Conservation (phyloP, 169 alveolate species). For the Perkinsus marinus region DNA sequence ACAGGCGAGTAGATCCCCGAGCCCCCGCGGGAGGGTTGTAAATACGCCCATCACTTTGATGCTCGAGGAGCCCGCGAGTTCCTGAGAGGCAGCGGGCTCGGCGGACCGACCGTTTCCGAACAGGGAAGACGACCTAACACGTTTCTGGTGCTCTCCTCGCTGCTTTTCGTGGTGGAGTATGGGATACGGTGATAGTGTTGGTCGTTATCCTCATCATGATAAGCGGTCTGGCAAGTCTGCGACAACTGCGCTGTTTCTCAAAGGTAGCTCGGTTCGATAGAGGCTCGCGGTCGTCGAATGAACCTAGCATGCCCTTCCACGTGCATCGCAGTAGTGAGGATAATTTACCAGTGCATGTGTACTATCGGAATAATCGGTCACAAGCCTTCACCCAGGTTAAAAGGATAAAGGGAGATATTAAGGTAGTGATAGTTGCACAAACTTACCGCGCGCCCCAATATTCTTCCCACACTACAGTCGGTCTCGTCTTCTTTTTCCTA, state of each 20-base stretch:
- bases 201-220: neutral
- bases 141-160: no score
- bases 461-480: no score
- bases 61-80: neutral
- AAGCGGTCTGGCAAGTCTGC: neutral
- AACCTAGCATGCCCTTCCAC: no score
- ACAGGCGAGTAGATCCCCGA: neutral
- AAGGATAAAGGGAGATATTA: neutral
- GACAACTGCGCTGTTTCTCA: neutral
- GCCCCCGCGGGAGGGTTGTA: neutral
- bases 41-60: neutral
- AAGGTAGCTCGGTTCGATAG: neutral
- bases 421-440: neutral
- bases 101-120: neutral
- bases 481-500: no score
- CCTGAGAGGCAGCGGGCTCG: neutral
- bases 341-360: neutral
- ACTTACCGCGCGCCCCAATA: neutral
- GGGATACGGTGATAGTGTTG: no score
- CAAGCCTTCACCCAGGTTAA: neutral
- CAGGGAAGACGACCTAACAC: no score
- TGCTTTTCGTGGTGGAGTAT: neutral
- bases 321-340: neutral
- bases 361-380: neutral
- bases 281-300: neutral